Evolutionary conservation across 2,329 filamentous ascomycete species (phyloP), one percentile per base, ranked within the genome.

Genomic region (Penicillium oxalicum): DNA sequence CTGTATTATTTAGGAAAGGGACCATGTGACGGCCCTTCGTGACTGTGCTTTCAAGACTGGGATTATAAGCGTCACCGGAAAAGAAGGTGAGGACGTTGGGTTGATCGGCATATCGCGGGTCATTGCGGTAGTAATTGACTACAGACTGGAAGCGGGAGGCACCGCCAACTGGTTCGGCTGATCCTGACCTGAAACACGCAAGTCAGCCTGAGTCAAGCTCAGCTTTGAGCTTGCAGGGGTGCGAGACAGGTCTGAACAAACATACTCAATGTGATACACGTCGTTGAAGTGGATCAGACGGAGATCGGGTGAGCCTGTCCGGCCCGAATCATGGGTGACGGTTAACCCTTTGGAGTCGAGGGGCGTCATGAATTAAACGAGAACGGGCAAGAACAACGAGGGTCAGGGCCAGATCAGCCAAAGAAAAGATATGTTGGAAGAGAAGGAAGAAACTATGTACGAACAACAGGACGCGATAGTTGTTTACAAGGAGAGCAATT

Each of bases 1-100:
- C 82, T 56, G 90, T 81, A 25, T 77, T 75, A 66, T 95, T 95
- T 40, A 96, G 71, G 8, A 93, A 78, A 0, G 88, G 86, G 8
- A 95, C 83, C 91, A 95, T 95, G 69, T 95, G 91, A 57, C 83
- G 65, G 76, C 88, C 90, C 72, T 95, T 95, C 2, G 90, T 95
- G 32, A 95, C 83, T 13, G 86, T 87, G 61, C 86, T 91, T 70
- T 95, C 90, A 50, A 95, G 72, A 60, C 87, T 91, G 0, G 91
- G 90, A 65, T 95, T 95, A 70, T 93, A 96, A 8, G 86, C 89
- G 76, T 95, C 91, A 34, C 90, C 90, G 2, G 89, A 95, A 70
- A 95, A 96, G 58, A 95, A 78, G 1, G 88, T 91, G 44, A 94
- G 64, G 4, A 89, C 71, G 35, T 79, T 74, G 1, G 88, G 74